phyloP scores from a whole-genome alignment of 2,329 filamentous ascomycete genomes.

The Stagonosporopsis cucurbitacearum region DNA sequence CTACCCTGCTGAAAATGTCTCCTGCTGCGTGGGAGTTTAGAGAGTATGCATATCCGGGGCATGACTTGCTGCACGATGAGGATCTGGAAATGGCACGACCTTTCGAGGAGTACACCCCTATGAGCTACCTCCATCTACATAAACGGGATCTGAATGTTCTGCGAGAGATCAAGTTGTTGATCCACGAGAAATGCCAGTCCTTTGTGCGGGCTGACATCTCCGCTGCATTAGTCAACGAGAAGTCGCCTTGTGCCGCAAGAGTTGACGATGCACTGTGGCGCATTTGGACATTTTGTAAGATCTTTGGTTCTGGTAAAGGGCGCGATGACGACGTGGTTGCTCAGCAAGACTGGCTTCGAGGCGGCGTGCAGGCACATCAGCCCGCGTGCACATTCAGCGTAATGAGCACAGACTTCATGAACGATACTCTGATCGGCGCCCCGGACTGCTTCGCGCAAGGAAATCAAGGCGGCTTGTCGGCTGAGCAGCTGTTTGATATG shows the following conservation, averaged over 20 bases:
- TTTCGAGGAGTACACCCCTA: slow-evolving; percentile 61
- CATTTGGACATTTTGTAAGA: slow-evolving; percentile 70
- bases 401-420: slow-evolving; percentile 59
- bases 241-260: slow-evolving; percentile 55
- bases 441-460: slow-evolving; percentile 65
- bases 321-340: slow-evolving; percentile 65
- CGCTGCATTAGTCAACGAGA: slow-evolving; percentile 58
- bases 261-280: slow-evolving; percentile 69
- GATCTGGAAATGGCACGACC: slow-evolving; percentile 54
- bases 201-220: slow-evolving; percentile 65
- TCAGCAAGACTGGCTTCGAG: slow-evolving; percentile 69
- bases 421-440: slow-evolving; percentile 61
- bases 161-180: slow-evolving; percentile 61
- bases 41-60: slow-evolving; percentile 62
- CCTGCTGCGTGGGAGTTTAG: slow-evolving; percentile 66
- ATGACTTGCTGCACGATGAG: slow-evolving; percentile 50
- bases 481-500: slow-evolving; percentile 67
- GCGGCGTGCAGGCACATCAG: slow-evolving; percentile 60
- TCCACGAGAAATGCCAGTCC: slow-evolving; percentile 61
- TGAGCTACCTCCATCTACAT: slow-evolving; percentile 60
- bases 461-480: slow-evolving; percentile 61
- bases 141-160: slow-evolving; percentile 61
- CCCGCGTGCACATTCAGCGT: slow-evolving; percentile 55
- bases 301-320: slow-evolving; percentile 65
- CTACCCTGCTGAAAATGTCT: slow-evolving; percentile 60